Conservation (phyloP, 2,329 filamentous ascomycete genomes). For the Aureobasidium sp. region DNA sequence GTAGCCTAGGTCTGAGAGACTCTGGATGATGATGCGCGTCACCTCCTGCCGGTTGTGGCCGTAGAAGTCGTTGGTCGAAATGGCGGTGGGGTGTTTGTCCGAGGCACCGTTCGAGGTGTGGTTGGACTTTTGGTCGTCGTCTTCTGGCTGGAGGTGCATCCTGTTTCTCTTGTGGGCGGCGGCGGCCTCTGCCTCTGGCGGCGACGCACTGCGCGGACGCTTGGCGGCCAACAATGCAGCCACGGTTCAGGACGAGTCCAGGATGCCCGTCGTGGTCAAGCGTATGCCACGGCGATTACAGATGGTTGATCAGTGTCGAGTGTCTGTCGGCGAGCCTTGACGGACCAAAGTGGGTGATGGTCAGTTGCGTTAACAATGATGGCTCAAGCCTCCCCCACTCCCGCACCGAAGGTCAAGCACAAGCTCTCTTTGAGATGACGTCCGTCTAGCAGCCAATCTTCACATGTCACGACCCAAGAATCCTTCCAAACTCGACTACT, state of each 20-base stretch:
- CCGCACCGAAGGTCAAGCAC: background rate
- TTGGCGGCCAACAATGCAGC: constrained; percentile 11
- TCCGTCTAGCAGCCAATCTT: background rate
- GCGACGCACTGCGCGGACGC: constrained; percentile 16
- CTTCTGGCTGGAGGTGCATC: constrained; percentile 6
- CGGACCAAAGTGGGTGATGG: background rate
- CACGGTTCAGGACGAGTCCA: background rate
- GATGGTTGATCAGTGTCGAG: background rate
- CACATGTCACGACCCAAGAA: background rate
- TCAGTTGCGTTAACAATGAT: background rate
- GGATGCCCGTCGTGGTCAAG: background rate
- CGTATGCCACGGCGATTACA: background rate
- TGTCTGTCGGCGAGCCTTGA: background rate
- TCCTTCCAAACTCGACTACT: background rate
- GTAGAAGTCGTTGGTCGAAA: constrained; percentile 48
- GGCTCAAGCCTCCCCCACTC: background rate
- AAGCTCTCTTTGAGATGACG: background rate
- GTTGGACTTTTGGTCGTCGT: background rate
- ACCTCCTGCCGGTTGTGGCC: constrained; percentile 91
- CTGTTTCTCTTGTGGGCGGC: constrained; percentile 8
- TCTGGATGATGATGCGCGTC: constrained; percentile 85
- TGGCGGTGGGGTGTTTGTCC: constrained; percentile 18
- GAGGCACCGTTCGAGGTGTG: background rate
- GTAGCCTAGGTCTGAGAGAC: constrained; percentile 83
- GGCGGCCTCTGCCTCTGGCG: constrained; percentile 2